phyloP scores from a whole-genome alignment of 768 basidiomycete species.

The Calocera viscosa region DNA sequence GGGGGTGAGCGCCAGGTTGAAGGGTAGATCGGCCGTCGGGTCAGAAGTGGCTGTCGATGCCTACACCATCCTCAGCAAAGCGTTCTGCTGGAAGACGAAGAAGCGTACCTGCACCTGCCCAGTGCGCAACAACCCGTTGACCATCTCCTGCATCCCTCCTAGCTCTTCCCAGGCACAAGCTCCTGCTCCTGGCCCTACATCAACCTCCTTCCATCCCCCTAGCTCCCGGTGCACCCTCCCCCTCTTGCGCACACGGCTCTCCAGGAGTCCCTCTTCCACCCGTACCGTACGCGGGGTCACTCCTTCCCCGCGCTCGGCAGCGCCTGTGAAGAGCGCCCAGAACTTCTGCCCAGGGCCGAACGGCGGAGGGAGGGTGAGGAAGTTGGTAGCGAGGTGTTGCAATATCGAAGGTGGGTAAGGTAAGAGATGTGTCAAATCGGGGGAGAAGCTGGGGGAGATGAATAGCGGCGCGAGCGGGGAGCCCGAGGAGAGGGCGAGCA shows the following conservation, averaged over 20 bases:
- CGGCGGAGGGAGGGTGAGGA: slow-evolving; percentile 60
- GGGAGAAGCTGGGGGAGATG: slow-evolving; percentile 48
- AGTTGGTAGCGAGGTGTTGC: slow-evolving; percentile 51
- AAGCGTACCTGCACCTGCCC: not conserved
- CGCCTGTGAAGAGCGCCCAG: slow-evolving; percentile 62
- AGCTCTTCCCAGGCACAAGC: slow-evolving; percentile 17
- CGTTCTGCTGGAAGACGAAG: no score
- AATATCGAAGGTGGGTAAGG: slow-evolving; percentile 63
- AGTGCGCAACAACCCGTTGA: slow-evolving; percentile 32
- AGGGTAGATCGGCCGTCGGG: slow-evolving; percentile 59
- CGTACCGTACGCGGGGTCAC: slow-evolving; percentile 43
- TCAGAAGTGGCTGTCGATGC: slow-evolving; percentile 32
- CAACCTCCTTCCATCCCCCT: slow-evolving; percentile 36
- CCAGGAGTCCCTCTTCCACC: slow-evolving; percentile 38
- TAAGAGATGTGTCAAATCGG: slow-evolving; percentile 48
- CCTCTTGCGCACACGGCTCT: slow-evolving; percentile 33
- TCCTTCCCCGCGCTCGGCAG: slow-evolving; percentile 47
- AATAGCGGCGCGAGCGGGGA: not conserved
- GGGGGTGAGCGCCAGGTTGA: slow-evolving; percentile 75
- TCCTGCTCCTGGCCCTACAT: not conserved
- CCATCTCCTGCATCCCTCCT: slow-evolving; percentile 11
- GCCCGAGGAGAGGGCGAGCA: not conserved
- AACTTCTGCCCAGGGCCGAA: slow-evolving; percentile 53
- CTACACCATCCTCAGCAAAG: no score
- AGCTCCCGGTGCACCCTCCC: slow-evolving; percentile 46